Conservation (phyloP, 2,329 filamentous ascomycete species). For the Ciborinia camelliae region DNA sequence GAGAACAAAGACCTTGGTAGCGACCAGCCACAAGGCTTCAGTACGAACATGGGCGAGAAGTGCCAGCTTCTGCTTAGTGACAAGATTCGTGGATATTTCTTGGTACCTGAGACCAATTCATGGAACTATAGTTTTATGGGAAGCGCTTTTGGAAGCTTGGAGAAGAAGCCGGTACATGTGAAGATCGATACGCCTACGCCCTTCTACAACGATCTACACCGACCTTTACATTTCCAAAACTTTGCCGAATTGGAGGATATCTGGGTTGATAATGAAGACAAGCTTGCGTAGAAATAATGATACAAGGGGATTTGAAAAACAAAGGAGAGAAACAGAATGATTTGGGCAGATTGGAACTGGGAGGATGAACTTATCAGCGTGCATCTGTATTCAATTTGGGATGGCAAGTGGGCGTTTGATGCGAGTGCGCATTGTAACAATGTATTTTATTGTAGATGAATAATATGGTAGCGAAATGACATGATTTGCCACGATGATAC, state of each 20-base stretch:
- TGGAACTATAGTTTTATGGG: slow-evolving; percentile 99
- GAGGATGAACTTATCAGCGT: slow-evolving; percentile 8
- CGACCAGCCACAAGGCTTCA: slow-evolving; percentile 92
- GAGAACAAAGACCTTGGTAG: slow-evolving; percentile 92
- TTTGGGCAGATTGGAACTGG: not conserved
- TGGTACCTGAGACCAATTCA: slow-evolving; percentile 81
- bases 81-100: slow-evolving; percentile 91
- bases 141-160: slow-evolving; percentile 76
- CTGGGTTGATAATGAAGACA: slow-evolving; percentile 89
- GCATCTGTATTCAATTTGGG: slow-evolving; percentile 5
- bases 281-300: slow-evolving; percentile 67
- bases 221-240: slow-evolving; percentile 92
- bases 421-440: slow-evolving; percentile 9
- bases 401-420: slow-evolving; percentile 10
- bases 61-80: slow-evolving; percentile 90
- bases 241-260: slow-evolving; percentile 97
- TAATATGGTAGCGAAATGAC: slow-evolving; percentile 14
- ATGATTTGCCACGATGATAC: not conserved
- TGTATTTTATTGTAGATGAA: slow-evolving; percentile 11
- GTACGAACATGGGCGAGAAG: slow-evolving; percentile 89
- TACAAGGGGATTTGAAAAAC: not conserved
- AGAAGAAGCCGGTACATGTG: slow-evolving; percentile 88
- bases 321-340: not conserved
- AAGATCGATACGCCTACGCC: slow-evolving; percentile 87
- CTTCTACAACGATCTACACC: slow-evolving; percentile 90